Evolutionary conservation across 2,329 filamentous ascomycete species (phyloP), one percentile per base, ranked within the genome.

Genomic region (Lachnellula arida): DNA sequence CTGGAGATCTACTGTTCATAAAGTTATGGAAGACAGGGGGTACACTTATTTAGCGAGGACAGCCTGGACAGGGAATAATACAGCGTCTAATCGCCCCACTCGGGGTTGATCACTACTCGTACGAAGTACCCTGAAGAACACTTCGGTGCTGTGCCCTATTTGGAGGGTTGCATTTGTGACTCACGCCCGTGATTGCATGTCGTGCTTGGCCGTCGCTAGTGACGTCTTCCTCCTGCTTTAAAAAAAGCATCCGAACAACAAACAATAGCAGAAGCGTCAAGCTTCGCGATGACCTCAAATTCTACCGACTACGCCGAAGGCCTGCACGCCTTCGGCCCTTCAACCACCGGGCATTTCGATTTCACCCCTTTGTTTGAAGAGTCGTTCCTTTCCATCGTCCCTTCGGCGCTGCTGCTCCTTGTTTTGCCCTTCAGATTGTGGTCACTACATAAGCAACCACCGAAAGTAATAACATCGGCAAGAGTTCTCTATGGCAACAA

Each of bases 301-400:
- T 46, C 44, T 23, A 53, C 51, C 23, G 35, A 54, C 17, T 54
- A 47, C 19, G 15, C 3, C 4, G 8, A 39, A 14, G 51, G 42
- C 34, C 40, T 15, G 42, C 42, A 48, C 8, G n/a, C 37, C 32
- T 54, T 54, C 35, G 47, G 53, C 22, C 47, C 47, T n/a, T 19
- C 47, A 4, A 5, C 22, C 14, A 11, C 47, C 14, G 47, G 32
- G 5, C 44, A 54, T 14, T 60, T 58, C 40, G 58, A 60, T n/a
- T 59, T 60, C 49, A 60, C 42, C 3, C 53, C 51, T 6, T 23
- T 49, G 2, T 56, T 57, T 46, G 53, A 63, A 35, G 35, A 52
- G 23, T 44, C 37, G 3, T 44, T 59, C 17, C 25, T 59, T 2
- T 56, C 34, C 11, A 55, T 61, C 14, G 3, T 56, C 1, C 50